Evolutionary conservation across 805 yeast species (phyloP).

Genomic region (Ogataea corticis): DNA sequence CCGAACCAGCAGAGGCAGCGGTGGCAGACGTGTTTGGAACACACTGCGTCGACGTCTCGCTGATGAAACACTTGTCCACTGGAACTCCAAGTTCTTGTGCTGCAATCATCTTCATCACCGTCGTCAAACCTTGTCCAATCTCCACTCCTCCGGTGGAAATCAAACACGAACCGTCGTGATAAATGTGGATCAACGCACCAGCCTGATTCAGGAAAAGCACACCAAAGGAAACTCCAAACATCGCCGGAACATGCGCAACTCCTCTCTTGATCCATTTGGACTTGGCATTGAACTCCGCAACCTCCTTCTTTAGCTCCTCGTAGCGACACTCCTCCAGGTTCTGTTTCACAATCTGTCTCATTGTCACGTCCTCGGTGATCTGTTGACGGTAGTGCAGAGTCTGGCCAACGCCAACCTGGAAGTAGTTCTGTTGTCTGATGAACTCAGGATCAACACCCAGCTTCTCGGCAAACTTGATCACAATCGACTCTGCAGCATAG

Average conservation of each 20-base stretch:
- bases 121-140: constrained; percentile 50
- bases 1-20: constrained; percentile 51
- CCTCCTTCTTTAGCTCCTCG: constrained; percentile 35
- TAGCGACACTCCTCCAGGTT: constrained; percentile 38
- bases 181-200: constrained; percentile 48
- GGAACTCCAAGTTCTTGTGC: constrained; percentile 45
- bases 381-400: constrained; percentile 42
- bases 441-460: constrained; percentile 41
- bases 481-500: constrained; percentile 43
- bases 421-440: constrained; percentile 41
- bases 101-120: constrained; percentile 50
- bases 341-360: constrained; percentile 38
- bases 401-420: constrained; percentile 29
- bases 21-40: constrained; percentile 51
- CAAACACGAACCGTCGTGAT: constrained; percentile 46
- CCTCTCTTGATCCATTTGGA: constrained; percentile 50
- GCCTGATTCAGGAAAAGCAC: constrained; percentile 47
- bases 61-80: constrained; percentile 41
- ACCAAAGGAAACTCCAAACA: constrained; percentile 50
- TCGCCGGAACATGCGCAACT: constrained; percentile 45
- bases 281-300: constrained; percentile 40
- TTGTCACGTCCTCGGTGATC: constrained; percentile 42
- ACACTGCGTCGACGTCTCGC: constrained; percentile 47
- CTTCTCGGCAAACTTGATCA: constrained; percentile 41
- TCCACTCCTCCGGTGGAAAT: constrained; percentile 51